phyloP scores from a whole-genome alignment of 306 rosid genomes.

The Cicer arietinum region DNA sequence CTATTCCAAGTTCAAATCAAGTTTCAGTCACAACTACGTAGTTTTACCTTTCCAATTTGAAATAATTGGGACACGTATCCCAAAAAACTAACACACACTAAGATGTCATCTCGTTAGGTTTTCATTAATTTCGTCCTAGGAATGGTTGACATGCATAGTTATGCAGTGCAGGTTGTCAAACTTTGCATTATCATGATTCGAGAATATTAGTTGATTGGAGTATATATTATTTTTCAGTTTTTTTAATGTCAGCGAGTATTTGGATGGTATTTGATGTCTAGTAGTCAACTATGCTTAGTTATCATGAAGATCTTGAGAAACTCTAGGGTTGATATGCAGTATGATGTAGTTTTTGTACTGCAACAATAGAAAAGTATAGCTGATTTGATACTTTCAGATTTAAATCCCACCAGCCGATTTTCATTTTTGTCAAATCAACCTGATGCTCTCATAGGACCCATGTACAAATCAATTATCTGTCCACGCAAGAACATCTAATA shows the following conservation, averaged over 20 bases:
- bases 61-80: not conserved
- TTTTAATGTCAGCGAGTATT: not conserved
- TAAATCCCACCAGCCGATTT: not conserved
- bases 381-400: conserved; percentile 9
- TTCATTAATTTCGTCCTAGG: not conserved
- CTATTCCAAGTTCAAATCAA: not conserved
- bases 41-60: not conserved
- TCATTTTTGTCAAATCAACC: conserved; percentile 7
- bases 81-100: not conserved
- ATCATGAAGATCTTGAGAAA: not conserved
- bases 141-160: conserved; percentile 20
- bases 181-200: not conserved
- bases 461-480: conserved; percentile 13
- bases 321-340: conserved; percentile 3
- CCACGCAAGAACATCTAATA: not conserved
- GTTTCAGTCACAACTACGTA: not conserved
- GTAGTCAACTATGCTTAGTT: conserved; percentile 3
- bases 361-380: conserved; percentile 12
- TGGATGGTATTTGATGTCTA: conserved; percentile 29
- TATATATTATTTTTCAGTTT: not conserved
- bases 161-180: not conserved
- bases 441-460: not conserved
- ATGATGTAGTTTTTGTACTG: conserved; percentile 1
- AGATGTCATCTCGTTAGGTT: not conserved
- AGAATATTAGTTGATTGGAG: conserved; percentile 28